phyloP scores from a whole-genome alignment of 2,329 filamentous ascomycete genomes.

The Mollisia scopiformis region DNA sequence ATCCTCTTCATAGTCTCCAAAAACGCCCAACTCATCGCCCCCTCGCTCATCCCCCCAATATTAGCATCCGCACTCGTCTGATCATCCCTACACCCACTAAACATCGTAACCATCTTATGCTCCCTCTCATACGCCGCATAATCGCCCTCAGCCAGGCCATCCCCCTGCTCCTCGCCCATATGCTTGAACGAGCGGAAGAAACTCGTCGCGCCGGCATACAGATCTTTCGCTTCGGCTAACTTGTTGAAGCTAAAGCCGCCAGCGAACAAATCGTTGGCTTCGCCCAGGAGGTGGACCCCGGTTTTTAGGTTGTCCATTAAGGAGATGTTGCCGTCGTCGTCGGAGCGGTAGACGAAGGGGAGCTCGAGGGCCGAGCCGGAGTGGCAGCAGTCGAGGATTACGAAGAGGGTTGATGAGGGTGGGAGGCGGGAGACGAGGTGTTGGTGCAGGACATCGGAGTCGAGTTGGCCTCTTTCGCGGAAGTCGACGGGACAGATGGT shows the following conservation, averaged over 20 bases:
- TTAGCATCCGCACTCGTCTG: conserved; percentile 45
- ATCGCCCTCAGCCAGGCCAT: conserved; percentile 48
- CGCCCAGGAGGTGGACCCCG: conserved; percentile 51
- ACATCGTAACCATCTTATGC: conserved; percentile 45
- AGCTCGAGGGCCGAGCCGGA: conserved; percentile 61
- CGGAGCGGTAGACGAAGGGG: conserved; percentile 59
- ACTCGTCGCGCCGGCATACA: conserved; percentile 54
- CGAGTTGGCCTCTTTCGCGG: conserved; percentile 54
- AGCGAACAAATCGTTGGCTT: conserved; percentile 51
- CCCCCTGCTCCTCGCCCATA: conserved; percentile 47
- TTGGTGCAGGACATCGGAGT: conserved; percentile 53
- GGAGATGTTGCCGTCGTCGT: conserved; percentile 58
- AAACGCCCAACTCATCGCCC: conserved; percentile 45
- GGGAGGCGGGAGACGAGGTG: conserved; percentile 54
- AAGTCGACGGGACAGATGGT: conserved; percentile 59
- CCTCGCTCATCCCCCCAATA: conserved; percentile 39
- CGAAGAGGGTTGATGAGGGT: conserved; percentile 52
- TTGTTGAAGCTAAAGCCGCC: conserved; percentile 50
- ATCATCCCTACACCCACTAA: conserved; percentile 43
- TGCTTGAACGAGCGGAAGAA: conserved; percentile 57
- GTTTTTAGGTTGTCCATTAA: conserved; percentile 57
- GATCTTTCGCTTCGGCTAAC: conserved; percentile 51
- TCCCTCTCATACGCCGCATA: conserved; percentile 42
- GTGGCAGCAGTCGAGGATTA: conserved; percentile 65
- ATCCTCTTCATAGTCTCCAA: conserved; percentile 39